Base-by-base conservation (phyloP, 2,329 filamentous ascomycete species). In the Knufia fluminis region DNA sequence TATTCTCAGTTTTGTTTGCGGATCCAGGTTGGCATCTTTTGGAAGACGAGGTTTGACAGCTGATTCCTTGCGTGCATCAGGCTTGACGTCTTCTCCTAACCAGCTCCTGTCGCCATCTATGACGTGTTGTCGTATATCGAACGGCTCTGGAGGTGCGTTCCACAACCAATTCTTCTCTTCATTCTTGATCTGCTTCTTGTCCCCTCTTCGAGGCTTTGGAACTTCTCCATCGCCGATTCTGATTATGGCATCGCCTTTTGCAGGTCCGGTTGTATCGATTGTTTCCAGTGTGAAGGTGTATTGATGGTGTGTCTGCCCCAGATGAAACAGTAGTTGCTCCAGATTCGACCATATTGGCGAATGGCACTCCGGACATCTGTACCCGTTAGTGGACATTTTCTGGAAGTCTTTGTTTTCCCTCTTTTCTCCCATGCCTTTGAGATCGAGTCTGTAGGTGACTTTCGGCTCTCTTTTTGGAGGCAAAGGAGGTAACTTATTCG, bases 311-410 rank as follows among this genome's bases (percentile, higher is more conserved):
- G 43, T 48, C 9, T 49, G 56, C 20, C 46, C 39, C 9, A 58
- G 46, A 46, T 60, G 59, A 31, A 58, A 57, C n/a, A 50, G 48
- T 7, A 60, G 50, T 22, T 54, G 31, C 14, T 55, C 36, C 20
- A 60, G 35, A 7, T 45, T 52, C 12, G 32, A 24, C 7, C 48
- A 52, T 26, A 46, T 46, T 38, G 42, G 50, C 12, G 24, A 31
- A 9, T 33, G 36, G 33, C 59, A 60, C 23, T 50, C 28, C 23
- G 54, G 54, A 42, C 59, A 60, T 19, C 38, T 26, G 28, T 57
- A 57, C 12, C 56, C 59, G 23, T 54, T 36, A 12, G 54, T 36
- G 16, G 26, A 23, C 24, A 31, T 26, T n/a, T 44, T 46, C 12
- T 38, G 38, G 23, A 50, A 48, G 8, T 45, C 45, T 4, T 38